Evolutionary conservation across 306 rosid genomes (phyloP).

Genomic region (Lotus japonicus): DNA sequence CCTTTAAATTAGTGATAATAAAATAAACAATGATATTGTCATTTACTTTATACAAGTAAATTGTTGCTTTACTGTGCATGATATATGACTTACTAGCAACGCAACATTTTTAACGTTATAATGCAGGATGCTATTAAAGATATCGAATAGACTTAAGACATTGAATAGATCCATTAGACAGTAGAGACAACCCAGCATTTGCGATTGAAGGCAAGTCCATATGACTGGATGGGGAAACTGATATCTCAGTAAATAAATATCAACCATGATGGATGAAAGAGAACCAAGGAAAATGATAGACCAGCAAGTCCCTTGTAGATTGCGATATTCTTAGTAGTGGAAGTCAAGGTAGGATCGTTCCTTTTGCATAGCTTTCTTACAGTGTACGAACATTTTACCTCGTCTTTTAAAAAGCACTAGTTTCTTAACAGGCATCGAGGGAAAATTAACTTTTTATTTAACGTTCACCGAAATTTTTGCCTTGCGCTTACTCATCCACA

Average conservation of each 20-base stretch:
- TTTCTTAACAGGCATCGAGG: too few species aligned
- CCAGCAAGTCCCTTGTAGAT: constrained; percentile 25
- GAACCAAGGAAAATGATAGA: constrained; percentile 10
- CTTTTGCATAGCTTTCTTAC: neutral
- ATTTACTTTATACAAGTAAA: neutral
- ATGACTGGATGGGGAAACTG: neutral
- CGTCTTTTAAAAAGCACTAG: too few species aligned
- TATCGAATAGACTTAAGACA: constrained; percentile 40
- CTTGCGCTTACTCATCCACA: too few species aligned
- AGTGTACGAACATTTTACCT: too few species aligned
- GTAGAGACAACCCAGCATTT: constrained; percentile 17
- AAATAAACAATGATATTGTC: neutral
- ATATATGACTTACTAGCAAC: neutral
- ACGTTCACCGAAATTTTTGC: too few species aligned
- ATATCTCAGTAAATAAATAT: constrained; percentile 20
- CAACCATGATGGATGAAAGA: neutral
- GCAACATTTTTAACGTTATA: neutral
- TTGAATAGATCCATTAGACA: constrained; percentile 18
- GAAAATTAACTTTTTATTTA: too few species aligned
- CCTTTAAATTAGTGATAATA: neutral
- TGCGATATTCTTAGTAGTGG: constrained; percentile 15
- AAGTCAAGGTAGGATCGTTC: constrained; percentile 16
- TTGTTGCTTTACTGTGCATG: neutral
- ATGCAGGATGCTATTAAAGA: constrained; percentile 53
- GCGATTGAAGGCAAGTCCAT: constrained; percentile 18